A percentile compares a stretch with the other conserved stretches of the same genome.
Evolutionary conservation across 2,329 filamentous ascomycete genomes (phyloP).

Genomic region (Alternaria hordeiaustralica): DNA sequence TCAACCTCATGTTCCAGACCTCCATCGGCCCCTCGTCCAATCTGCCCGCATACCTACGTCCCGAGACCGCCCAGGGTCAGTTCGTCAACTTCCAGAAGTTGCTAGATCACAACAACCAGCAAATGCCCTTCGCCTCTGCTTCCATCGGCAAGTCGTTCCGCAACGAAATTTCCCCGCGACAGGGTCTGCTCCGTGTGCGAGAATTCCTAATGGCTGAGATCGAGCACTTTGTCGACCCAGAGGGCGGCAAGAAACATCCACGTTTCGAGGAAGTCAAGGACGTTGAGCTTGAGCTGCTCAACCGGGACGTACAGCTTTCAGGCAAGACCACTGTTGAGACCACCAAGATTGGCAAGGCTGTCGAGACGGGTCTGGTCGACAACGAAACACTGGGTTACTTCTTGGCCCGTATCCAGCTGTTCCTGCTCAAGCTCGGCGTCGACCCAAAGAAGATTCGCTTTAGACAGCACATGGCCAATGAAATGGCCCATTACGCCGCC

Average conservation of each 20-base stretch:
- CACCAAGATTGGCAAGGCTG: constrained; percentile 84
- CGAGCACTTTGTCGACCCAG: constrained; percentile 95
- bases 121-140: constrained; percentile 96
- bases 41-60: constrained; percentile 67
- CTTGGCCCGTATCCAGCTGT: constrained; percentile 88
- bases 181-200: constrained; percentile 89
- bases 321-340: constrained; percentile 79
- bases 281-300: constrained; percentile 81
- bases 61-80: constrained; percentile 97
- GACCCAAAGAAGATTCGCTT: constrained; percentile 90
- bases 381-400: constrained; percentile 99
- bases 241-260: constrained; percentile 91
- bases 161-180: constrained; percentile 94
- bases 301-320: constrained; percentile 82
- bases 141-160: constrained; percentile 98
- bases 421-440: constrained; percentile 86
- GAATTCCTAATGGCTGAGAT: constrained; percentile 99
- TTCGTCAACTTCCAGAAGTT: constrained; percentile 97
- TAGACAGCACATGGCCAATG: constrained; percentile 93
- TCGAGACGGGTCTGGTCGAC: constrained; percentile 81
- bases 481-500: constrained; percentile 91
- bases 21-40: constrained; percentile 91
- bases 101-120: constrained; percentile 91
- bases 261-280: constrained; percentile 87
- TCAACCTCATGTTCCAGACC: constrained; percentile 99